Evolutionary conservation across 1,284 basidiomycete genomes (phyloP).

Genomic region (Ustilago tritici): DNA sequence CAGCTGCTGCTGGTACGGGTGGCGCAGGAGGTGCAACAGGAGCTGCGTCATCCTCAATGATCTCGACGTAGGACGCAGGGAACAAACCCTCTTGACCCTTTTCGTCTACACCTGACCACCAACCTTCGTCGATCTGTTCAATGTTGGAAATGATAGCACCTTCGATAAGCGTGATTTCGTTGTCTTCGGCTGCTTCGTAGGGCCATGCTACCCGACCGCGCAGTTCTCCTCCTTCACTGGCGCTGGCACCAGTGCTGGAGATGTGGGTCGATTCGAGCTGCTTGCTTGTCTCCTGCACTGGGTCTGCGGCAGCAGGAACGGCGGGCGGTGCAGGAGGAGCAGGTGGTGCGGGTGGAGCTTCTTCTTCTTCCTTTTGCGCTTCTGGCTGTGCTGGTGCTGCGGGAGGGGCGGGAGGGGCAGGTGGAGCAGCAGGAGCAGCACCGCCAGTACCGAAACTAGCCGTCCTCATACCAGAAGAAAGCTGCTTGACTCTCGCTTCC

Average conservation of each 20-base stretch:
- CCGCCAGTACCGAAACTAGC: constrained; percentile 40
- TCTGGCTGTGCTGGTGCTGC: constrained; percentile 15
- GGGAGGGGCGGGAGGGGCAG: constrained; percentile 45
- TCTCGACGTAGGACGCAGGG: constrained; percentile 67
- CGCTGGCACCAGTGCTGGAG: constrained; percentile 1
- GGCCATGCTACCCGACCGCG: constrained; percentile 63
- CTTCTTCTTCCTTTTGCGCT: constrained; percentile 13
- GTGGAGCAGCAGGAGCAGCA: constrained; percentile 37
- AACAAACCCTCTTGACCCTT: constrained; percentile 64
- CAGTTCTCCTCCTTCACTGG: constrained; percentile 24
- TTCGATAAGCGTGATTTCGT: constrained; percentile 63
- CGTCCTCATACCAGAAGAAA: constrained; percentile 32
- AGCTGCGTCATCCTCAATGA: constrained; percentile 50
- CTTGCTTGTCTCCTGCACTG: constrained; percentile 27
- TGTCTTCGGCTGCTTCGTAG: constrained; percentile 66
- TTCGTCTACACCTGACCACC: constrained; percentile 66
- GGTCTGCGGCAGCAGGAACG: constrained; percentile 14
- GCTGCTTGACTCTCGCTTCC: constrained; percentile 41
- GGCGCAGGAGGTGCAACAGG: constrained; percentile 46
- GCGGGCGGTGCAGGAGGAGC: constrained; percentile 34
- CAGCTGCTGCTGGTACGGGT: constrained; percentile 22
- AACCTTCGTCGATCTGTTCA: constrained; percentile 67
- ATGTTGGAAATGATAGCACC: constrained; percentile 59
- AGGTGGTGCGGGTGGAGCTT: constrained; percentile 34
- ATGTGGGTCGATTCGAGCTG: constrained; percentile 46